Evolutionary conservation across 2,329 filamentous ascomycete species (phyloP), one percentile per base, ranked within the genome.

Genomic region (Beauveria sp.): DNA sequence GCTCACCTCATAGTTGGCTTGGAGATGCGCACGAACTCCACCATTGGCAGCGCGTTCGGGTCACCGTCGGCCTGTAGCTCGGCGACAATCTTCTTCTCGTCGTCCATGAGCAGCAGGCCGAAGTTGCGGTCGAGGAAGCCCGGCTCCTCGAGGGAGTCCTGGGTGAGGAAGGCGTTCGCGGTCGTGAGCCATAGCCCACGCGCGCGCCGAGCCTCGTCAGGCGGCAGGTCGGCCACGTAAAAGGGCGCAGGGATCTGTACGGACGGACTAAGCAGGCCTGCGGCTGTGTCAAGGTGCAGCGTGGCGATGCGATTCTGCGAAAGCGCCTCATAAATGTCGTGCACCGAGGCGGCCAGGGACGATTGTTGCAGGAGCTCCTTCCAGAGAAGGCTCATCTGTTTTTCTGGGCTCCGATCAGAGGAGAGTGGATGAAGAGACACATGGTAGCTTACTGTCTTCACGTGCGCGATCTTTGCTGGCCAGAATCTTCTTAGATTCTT

Each of bases 101-200:
- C 91, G 63, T 92, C 87, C 56, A 96, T 85, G 9, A 97, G 82
- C 0, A 99, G 79, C 2, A 99, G 77, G 0, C 90, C 90, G 68
- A 96, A 96, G 71, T 96, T 90, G 66, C 91, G 92, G 64, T 92
- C 91, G 51, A 96, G 79, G 59, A 88, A 86, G 1, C 82, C 80
- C 0, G 85, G 83, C 22, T 90, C 86, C 47, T 87, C 83, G 1
- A 82, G 75, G 14, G 84, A 84, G 62, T 92, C 89, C 40, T 90
- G 85, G 46, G 86, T 81, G 20, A 84, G 79, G 48, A 91, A 83
- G 12, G 87, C 86, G 67, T 93, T 92, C 34, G 91, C 90, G 0
- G 92, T 96, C 0, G 92, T 96, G 22, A 96, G 79, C 88, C 91
- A 93, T 0, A 96, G 79, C 1, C 91, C 91, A 5, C 84, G 87